Conservation (phyloP, 2,329 filamentous ascomycete species). For the Hypomyces rosellus region DNA sequence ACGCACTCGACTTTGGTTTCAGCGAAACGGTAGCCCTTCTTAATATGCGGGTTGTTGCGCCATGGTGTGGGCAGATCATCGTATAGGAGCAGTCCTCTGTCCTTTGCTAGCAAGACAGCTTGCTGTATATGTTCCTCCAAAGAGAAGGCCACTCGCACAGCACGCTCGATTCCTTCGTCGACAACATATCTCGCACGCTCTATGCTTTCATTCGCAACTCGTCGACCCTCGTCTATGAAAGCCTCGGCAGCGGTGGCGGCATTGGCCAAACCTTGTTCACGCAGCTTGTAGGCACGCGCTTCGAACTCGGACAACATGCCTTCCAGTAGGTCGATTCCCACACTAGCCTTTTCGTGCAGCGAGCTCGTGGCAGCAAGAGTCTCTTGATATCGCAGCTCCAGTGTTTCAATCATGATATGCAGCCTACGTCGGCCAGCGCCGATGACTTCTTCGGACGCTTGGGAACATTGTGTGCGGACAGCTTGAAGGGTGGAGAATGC, state of each 20-base stretch:
- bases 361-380: constrained; percentile 79
- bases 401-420: constrained; percentile 84
- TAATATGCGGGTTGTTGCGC: constrained; percentile 92
- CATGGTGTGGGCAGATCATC: constrained; percentile 87
- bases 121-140: constrained; percentile 79
- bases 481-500: constrained; percentile 82
- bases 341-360: constrained; percentile 83
- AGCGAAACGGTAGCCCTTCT: constrained; percentile 85
- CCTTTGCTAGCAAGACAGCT: constrained; percentile 67
- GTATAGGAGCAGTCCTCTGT: constrained; percentile 80
- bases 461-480: constrained; percentile 80
- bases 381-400: constrained; percentile 83
- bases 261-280: constrained; percentile 65
- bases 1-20: constrained; percentile 88
- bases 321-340: constrained; percentile 82
- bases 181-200: constrained; percentile 69
- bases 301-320: constrained; percentile 82
- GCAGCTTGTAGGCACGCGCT: constrained; percentile 69
- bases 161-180: constrained; percentile 74
- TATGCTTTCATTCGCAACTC: constrained; percentile 74
- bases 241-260: constrained; percentile 61
- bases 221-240: constrained; percentile 70
- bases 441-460: constrained; percentile 84
- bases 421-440: constrained; percentile 79
- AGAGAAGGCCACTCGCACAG: constrained; percentile 73